Conservation (phyloP, 345 rosid genomes). For the Gossypium herbaceum region DNA sequence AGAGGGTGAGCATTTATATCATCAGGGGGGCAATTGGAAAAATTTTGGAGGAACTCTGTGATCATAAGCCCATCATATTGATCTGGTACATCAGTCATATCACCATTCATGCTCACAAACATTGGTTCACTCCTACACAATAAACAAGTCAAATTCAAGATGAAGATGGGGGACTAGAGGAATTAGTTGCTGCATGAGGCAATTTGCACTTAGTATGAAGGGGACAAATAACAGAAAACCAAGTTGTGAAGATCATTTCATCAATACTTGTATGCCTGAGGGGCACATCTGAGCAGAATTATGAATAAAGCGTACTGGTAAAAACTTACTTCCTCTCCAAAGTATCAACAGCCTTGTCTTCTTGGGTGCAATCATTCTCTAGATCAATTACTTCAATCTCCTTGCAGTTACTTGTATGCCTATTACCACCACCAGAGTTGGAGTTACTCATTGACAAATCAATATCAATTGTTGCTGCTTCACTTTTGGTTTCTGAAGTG, state of each 20-base stretch:
- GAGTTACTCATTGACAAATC: conserved; percentile 76
- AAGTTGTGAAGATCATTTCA: not conserved
- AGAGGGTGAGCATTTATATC: conserved; percentile 20
- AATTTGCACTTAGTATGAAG: not conserved
- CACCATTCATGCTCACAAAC: conserved; percentile 45
- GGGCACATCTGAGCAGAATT: not conserved
- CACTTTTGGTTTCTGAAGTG: conserved; percentile 37
- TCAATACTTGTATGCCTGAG: not conserved
- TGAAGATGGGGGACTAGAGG: not conserved
- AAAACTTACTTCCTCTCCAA: conserved; percentile 56
- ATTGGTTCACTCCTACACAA: conserved; percentile 58
- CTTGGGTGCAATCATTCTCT: conserved; percentile 66
- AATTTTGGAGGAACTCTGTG: conserved; percentile 65
- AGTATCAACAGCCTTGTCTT: conserved; percentile 45
- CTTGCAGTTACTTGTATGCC: conserved; percentile 45
- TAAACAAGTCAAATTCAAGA: conserved; percentile 17
- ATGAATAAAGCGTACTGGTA: conserved; percentile 6
- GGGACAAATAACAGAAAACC: conserved; percentile 3
- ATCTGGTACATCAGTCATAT: conserved; percentile 58
- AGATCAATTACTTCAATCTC: conserved; percentile 88
- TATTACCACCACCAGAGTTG: conserved; percentile 44
- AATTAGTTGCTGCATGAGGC: not conserved
- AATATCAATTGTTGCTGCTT: conserved; percentile 53
- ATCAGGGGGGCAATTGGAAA: conserved; percentile 46
- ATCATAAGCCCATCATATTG: conserved; percentile 72